phyloP scores from a whole-genome alignment of 257 asterid species.

The Schizonepeta tenuifolia region DNA sequence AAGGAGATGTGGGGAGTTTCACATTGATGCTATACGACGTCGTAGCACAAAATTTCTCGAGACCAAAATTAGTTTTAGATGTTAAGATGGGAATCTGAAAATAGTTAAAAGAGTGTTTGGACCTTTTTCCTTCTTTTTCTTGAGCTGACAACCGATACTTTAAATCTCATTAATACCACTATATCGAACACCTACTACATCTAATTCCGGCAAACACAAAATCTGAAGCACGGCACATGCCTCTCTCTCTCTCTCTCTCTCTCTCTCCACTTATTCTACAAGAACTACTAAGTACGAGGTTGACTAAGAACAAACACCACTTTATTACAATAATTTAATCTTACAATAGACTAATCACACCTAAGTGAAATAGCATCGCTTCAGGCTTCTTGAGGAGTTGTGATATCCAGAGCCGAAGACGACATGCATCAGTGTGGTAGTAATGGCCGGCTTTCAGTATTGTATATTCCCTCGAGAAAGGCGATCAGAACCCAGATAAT shows the following conservation, averaged over 20 bases:
- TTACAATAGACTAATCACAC: not conserved
- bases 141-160: too few relatives aligned
- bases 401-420: not conserved
- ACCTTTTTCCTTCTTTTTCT: too few relatives aligned
- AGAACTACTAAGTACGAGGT: not conserved
- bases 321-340: not conserved
- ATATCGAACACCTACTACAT: not conserved
- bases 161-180: not conserved
- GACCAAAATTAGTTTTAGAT: too few relatives aligned
- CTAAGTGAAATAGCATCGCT: not conserved
- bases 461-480: constrained; percentile 59
- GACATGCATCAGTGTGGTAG: constrained; percentile 34
- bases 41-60: too few relatives aligned
- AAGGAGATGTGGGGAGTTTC: too few relatives aligned
- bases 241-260: too few relatives aligned
- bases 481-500: constrained; percentile 68
- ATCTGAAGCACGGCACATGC: not conserved
- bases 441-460: constrained; percentile 59
- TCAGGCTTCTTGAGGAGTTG: not conserved
- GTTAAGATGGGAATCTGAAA: too few relatives aligned
- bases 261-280: not conserved
- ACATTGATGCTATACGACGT: too few relatives aligned
- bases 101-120: too few relatives aligned
- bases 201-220: not conserved
- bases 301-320: not conserved